Base-by-base conservation (phyloP, 331 rosid genomes). In the Cucumis variabilis region DNA sequence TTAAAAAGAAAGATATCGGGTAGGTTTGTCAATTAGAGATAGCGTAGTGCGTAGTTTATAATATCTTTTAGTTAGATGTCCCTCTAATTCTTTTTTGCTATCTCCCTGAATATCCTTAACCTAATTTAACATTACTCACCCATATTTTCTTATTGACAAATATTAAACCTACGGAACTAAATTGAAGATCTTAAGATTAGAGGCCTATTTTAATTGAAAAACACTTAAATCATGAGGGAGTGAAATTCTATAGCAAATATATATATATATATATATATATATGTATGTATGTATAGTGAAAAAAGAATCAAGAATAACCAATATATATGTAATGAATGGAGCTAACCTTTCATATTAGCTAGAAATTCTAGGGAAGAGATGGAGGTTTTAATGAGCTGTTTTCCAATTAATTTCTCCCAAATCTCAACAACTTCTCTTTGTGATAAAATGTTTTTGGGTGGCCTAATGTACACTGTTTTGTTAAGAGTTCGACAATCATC, bases 361-460 rank as follows among this genome's bases (percentile, higher is more conserved):
- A 96, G 91, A 73, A 93, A 93, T 24, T 94, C 90, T 44, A 90
- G 65, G 66, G 88, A 85, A 10, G 97, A 93, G 66, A 94, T 82
- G 33, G 94, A 90, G 75, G 93, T 89, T 51, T 96, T 93, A 0
- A 82, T 68, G 67, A 96, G 30, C 67, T 92, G 88, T 82, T 93
- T 94, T 37, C 97, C 97, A 48, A 93, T 91, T 10, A 92, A 87
- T 30, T 91, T 92, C 92, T 96, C 98, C 98, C 98, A 96, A 19
- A 92, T 88, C 62, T 92, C 93, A 71, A 94, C 94, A 50, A 94
- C 90, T 84, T 96, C 94, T 92, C 93, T 93, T 51, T 96, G 98
- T 23, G 97, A 93, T 48, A 94, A 82, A 9, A 92, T 90, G 88
- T 93, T 94, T 68, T 91, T 85, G 1, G 95, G 94, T 60, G 98